Evolutionary conservation across 2,329 filamentous ascomycete species (phyloP), one percentile per base, ranked within the genome.

Genomic region (Ophiostoma quercus): DNA sequence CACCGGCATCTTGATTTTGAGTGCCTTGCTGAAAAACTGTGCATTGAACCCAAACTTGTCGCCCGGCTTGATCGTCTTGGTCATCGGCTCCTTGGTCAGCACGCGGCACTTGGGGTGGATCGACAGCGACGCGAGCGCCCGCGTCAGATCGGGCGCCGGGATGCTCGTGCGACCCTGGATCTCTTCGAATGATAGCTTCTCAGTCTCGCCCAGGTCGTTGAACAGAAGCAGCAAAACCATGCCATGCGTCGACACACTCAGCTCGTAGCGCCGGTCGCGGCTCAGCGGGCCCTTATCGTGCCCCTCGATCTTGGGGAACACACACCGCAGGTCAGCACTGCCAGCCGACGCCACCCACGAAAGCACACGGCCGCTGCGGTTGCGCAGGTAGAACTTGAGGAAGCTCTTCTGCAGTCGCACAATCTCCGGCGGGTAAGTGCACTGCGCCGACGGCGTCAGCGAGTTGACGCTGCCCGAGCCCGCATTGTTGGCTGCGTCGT

Each of bases 201-300:
- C 60, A 4, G 14, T 34, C 79, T 82, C 73, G 83, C 77, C 77
- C 0, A 96, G 76, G 51, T 94, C 88, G 76, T 98, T 98, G 84
- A 98, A 99, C 0, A 97, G 86, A 63, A 96, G 79, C 25, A 99
- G 80, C 32, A 98, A 88, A 25, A 97, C 82, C 92, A 98, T 97
- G 75, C 89, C 92, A 77, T 95, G 95, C 0, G 95, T 98, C 1
- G 93, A 90, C 25, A 96, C 93, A 72, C 93, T 97, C 69, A 99
- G 83, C 75, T 99, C 95, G 76, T 98, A 94, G 47, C 90, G 88
- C 43, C 90, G 85, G 73, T 91, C 89, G 70, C 85, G 87, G 70
- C 85, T 83, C 29, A 89, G 77, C 0, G 81, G 79, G 0, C 85
- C 83, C 2, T 88, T 87, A 14, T 88, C 86, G 75, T 93, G 93